Evolutionary conservation across 2,329 filamentous ascomycete genomes (phyloP).

Genomic region (Pseudopithomyces maydicus): DNA sequence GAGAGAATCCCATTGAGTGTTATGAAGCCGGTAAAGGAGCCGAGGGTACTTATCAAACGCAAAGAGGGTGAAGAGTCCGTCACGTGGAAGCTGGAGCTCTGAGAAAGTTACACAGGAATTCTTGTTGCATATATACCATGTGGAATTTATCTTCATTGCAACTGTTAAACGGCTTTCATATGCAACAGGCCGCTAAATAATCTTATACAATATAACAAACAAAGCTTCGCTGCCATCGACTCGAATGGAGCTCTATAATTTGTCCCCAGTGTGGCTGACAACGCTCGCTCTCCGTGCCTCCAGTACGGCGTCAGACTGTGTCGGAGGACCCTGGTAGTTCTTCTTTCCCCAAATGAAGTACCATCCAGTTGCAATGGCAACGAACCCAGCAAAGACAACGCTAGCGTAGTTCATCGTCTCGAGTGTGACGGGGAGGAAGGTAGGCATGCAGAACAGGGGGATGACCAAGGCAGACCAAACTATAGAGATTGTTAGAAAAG

Average conservation of each 20-base stretch:
- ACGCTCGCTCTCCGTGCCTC: constrained; percentile 39
- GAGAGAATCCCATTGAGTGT: constrained; percentile 22
- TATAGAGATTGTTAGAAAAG: constrained; percentile 16
- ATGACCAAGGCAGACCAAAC: constrained; percentile 70
- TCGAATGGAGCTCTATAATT: constrained; percentile 4
- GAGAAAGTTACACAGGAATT: background rate
- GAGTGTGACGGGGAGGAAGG: constrained; percentile 63
- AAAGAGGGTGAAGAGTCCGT: constrained; percentile 12
- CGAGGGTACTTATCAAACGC: constrained; percentile 15
- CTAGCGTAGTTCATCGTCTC: constrained; percentile 74
- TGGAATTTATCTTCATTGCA: background rate
- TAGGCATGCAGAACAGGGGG: constrained; percentile 76
- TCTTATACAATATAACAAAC: background rate
- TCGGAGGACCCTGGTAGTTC: constrained; percentile 68
- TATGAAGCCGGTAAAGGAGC: constrained; percentile 24
- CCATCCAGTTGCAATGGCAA: constrained; percentile 65
- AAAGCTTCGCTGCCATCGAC: background rate
- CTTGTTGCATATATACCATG: background rate
- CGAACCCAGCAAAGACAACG: constrained; percentile 73
- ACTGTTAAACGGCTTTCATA: background rate
- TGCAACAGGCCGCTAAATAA: background rate
- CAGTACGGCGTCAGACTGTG: constrained; percentile 37
- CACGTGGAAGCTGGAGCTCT: constrained; percentile 15
- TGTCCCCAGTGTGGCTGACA: constrained; percentile 19
- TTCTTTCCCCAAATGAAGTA: constrained; percentile 72